phyloP scores from a whole-genome alignment of 768 basidiomycete genomes.

The Amanita subjunquillea region DNA sequence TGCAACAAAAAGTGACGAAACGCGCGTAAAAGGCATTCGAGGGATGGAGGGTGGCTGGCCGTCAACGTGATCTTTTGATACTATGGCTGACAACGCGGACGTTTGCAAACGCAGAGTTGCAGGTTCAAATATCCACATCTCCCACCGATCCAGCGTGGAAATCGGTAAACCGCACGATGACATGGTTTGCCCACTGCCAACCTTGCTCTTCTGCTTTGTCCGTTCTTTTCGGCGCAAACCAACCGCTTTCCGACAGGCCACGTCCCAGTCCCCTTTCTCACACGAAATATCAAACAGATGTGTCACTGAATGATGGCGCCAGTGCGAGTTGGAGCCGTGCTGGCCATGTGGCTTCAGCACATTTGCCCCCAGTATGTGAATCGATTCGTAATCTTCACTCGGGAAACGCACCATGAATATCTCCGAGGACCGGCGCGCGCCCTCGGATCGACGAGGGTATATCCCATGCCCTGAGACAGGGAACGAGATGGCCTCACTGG shows the following conservation, averaged over 20 bases:
- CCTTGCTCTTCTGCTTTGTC: slow-evolving; percentile 18
- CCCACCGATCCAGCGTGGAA: slow-evolving; percentile 72
- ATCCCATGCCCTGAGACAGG: slow-evolving; percentile 77
- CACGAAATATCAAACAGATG: slow-evolving; percentile 46
- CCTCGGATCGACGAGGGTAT: slow-evolving; percentile 64
- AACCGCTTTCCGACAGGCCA: slow-evolving; percentile 42
- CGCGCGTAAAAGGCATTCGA: slow-evolving; percentile 73
- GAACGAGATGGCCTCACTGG: slow-evolving; percentile 45
- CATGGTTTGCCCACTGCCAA: slow-evolving; percentile 1
- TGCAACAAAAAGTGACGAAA: slow-evolving; percentile 45
- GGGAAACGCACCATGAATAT: slow-evolving; percentile 33
- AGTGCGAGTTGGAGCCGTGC: slow-evolving; percentile 29
- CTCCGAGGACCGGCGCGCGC: slow-evolving; percentile 37
- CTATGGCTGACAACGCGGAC: slow-evolving; percentile 34
- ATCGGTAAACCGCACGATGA: slow-evolving; percentile 39
- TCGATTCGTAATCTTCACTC: slow-evolving; percentile 29
- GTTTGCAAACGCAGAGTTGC: slow-evolving; percentile 34
- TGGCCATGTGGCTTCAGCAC: slow-evolving; percentile 26
- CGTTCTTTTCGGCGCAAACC: slow-evolving; percentile 66
- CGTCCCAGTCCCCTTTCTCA: slow-evolving; percentile 76
- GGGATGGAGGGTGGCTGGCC: slow-evolving; percentile 20
- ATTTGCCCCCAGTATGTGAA: slow-evolving; percentile 12
- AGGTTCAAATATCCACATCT: slow-evolving; percentile 71
- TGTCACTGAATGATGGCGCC: slow-evolving; percentile 48
- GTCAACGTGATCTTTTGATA: not conserved